Evolutionary conservation across 352 stramenopile genomes (phyloP), one percentile per base, ranked within the genome.

Genomic region (Phytophthora crassamura): DNA sequence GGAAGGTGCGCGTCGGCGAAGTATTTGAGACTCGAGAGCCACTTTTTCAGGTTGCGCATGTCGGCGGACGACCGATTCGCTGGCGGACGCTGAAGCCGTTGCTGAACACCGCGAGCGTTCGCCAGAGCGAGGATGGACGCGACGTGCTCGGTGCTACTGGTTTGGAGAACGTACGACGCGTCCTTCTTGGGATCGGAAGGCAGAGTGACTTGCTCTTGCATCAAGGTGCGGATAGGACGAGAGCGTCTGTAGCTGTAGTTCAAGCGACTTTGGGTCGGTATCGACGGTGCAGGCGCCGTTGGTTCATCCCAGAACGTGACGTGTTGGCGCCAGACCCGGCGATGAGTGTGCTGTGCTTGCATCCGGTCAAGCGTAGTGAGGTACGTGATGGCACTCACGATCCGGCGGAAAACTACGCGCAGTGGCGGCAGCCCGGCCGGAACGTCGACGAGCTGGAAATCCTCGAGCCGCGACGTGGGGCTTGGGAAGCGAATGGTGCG

Each of bases 371-470:
- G 71, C 20, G 45, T 78, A 11, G 72, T 79, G 43, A 93, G 70
- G 72, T 91, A 93, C 10, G 69, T 62, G 43, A 93, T 86, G 9
- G 67, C 76, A 46, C 81, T 51, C 0, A 80, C 58, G 25, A 93
- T 78, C 9, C 82, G 80, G 14, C 84, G 77, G 41, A 91, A 83
- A 1, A 91, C 61, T 10, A 90, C 41, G 9, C 67, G 64, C 1
- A 90, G 66, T 4, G 82, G 80, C 12, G 84, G 84, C 15, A 93
- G 52, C 20, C 68, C 66, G 11, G 82, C 78, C n/a, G 79, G 67
- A 20, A 93, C 64, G 9, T 93, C 84, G 9, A 91, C 72, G 36
- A 91, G 40, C 30, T 81, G 70, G 49, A 75, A 93, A 45, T 89
- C 84, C 22, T 89, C 78, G 0, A 67, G 18, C 7, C 50, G 58